These are phyloP conservation scores for Fulvia fulva DNA, from an alignment of 2,329 filamentous ascomycete genomes.

Conservation along the genomic window DNA sequence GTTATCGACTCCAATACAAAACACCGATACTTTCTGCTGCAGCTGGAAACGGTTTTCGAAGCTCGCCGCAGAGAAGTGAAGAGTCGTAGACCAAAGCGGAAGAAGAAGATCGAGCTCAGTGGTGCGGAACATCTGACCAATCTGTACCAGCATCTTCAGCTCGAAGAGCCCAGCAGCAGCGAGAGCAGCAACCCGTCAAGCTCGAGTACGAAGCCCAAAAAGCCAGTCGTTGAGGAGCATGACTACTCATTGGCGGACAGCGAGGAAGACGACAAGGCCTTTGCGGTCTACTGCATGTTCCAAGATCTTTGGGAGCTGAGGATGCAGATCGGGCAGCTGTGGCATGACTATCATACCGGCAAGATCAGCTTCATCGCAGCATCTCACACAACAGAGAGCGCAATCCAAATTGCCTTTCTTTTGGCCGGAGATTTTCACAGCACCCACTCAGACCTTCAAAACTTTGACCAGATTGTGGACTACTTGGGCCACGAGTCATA, in stretches of 20 bases:
- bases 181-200: background rate
- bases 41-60: background rate
- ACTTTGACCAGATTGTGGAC: background rate
- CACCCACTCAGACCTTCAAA: background rate
- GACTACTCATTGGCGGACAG: background rate
- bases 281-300: background rate
- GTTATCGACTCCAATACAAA: background rate
- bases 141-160: background rate
- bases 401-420: background rate
- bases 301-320: background rate
- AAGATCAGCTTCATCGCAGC: background rate
- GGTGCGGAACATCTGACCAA: background rate
- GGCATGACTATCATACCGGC: background rate
- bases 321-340: background rate
- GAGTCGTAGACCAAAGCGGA: background rate
- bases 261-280: background rate
- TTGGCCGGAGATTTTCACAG: background rate
- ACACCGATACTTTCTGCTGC: background rate
- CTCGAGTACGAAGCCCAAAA: too few relatives aligned
- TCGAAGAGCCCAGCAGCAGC: background rate
- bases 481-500: background rate
- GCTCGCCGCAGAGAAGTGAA: background rate
- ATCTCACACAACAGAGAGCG: background rate
- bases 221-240: background rate
- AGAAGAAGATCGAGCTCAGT: background rate